These are phyloP conservation scores for Fonsecaea nubica DNA, from an alignment of 2,329 filamentous ascomycete species.

Conservation along the genomic window DNA sequence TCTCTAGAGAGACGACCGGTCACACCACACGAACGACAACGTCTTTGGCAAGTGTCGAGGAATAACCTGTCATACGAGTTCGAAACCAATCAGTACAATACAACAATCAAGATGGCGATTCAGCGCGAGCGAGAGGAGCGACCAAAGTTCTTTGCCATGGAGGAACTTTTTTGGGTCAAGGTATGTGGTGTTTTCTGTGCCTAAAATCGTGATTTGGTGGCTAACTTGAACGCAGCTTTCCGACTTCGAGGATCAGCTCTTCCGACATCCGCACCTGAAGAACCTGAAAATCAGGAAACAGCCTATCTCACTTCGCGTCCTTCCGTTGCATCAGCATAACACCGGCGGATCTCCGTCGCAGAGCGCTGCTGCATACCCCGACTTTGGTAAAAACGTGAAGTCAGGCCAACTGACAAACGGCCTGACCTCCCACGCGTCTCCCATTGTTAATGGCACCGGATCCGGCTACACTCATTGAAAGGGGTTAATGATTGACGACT, in stretches of 20 bases:
- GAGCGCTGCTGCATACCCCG: constrained; percentile 10
- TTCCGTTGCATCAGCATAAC: constrained; percentile 4
- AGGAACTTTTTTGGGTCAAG: constrained; percentile 60
- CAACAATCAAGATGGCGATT: constrained; percentile 49
- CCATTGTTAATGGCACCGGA: constrained; percentile 26
- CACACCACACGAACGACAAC: constrained; percentile 52
- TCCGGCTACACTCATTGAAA: constrained; percentile 28
- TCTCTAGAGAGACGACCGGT: constrained; percentile 51
- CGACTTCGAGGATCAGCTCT: constrained; percentile 58
- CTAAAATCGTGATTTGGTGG: constrained; percentile 24
- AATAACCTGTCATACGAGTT: constrained; percentile 54
- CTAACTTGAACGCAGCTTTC: constrained; percentile 48
- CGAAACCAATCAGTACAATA: constrained; percentile 47
- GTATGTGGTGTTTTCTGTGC: constrained; percentile 42
- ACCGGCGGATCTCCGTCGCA: constrained; percentile 18
- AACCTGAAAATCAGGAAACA: constrained; percentile 28
- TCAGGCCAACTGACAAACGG: constrained; percentile 30
- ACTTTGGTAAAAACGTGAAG: constrained; percentile 25
- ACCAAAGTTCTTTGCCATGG: constrained; percentile 57
- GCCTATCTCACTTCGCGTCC: constrained; percentile 33
- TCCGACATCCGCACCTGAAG: constrained; percentile 54
- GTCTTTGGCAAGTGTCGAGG: constrained; percentile 56
- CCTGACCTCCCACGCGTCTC: constrained; percentile 25
- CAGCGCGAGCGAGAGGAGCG: constrained; percentile 52
- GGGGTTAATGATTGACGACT: constrained; percentile 5